phyloP scores from a whole-genome alignment of 1,139 yeast species.

The Scheffersomyces cryptocercus region DNA sequence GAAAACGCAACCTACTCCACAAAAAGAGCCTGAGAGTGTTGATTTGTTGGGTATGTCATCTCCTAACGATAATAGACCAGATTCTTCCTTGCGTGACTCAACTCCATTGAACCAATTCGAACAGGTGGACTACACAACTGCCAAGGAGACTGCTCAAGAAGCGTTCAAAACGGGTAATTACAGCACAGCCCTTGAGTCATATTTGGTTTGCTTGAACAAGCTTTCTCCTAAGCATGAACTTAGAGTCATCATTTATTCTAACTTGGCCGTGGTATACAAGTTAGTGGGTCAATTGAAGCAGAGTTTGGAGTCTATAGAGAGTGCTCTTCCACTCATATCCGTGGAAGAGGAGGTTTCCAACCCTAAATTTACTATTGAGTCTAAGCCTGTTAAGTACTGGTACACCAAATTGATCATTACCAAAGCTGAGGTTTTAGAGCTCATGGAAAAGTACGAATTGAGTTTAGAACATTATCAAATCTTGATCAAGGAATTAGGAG shows the following conservation, averaged over 20 bases:
- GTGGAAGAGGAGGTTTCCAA: slow-evolving; percentile 28
- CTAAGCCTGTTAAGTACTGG: slow-evolving; percentile 64
- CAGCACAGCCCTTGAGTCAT: slow-evolving; percentile 60
- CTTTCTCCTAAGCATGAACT: slow-evolving; percentile 69
- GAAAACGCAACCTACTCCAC: slow-evolving; percentile 1
- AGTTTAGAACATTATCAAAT: slow-evolving; percentile 63
- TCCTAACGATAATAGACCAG: slow-evolving; percentile 1
- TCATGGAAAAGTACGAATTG: slow-evolving; percentile 64
- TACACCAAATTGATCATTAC: slow-evolving; percentile 70
- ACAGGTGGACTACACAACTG: slow-evolving; percentile 54
- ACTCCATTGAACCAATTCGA: slow-evolving; percentile 41
- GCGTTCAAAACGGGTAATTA: slow-evolving; percentile 84
- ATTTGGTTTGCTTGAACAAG: slow-evolving; percentile 58
- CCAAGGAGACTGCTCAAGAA: slow-evolving; percentile 59
- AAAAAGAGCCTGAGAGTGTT: slow-evolving; percentile 3
- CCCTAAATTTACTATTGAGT: slow-evolving; percentile 32
- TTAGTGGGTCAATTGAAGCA: slow-evolving; percentile 75
- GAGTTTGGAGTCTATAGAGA: slow-evolving; percentile 54
- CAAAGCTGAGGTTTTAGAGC: slow-evolving; percentile 83
- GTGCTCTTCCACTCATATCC: slow-evolving; percentile 62
- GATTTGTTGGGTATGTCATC: slow-evolving; percentile 16
- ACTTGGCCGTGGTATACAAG: slow-evolving; percentile 68
- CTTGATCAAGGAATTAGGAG: slow-evolving; percentile 64
- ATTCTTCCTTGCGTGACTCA: slow-evolving; percentile 11
- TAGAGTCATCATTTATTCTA: slow-evolving; percentile 70